Percentiles rank a stretch among this genome's conserved stretches.
Evolutionary conservation across 257 asterid genomes (phyloP).

Genomic region (Handroanthus guayacan): DNA sequence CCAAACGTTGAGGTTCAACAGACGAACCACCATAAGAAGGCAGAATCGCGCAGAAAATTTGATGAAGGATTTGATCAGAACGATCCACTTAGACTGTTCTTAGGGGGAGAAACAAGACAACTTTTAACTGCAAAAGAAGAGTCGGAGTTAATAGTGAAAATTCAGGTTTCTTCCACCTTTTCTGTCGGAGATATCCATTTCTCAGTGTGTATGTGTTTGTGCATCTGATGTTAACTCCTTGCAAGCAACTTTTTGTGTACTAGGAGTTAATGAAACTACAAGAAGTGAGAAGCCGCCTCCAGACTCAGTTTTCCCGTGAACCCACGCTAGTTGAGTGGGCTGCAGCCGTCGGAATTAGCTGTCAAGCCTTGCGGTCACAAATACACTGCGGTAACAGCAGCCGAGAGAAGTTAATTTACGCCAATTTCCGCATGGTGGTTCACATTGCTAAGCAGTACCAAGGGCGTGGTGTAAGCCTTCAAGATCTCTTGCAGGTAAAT

Average conservation of each 20-base stretch:
- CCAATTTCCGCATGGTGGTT: conserved; percentile 40
- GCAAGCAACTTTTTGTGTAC: conserved; percentile 2
- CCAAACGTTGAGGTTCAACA: too few relatives aligned
- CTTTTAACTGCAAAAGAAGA: conserved; percentile 61
- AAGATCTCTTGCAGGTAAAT: too few relatives aligned
- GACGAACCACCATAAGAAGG: too few relatives aligned
- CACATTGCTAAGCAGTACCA: too few relatives aligned
- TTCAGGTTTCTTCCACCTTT: conserved; percentile 50
- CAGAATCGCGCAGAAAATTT: conserved; percentile 16
- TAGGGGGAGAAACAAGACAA: conserved; percentile 53
- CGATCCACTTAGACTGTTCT: conserved; percentile 49
- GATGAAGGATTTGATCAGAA: conserved; percentile 44
- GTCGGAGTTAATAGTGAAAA: conserved; percentile 32
- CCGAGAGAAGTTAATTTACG: conserved; percentile 63
- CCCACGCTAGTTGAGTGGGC: conserved; percentile 48
- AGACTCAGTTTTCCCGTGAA: conserved; percentile 42
- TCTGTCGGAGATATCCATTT: neutral
- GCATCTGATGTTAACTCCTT: neutral
- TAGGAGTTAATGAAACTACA: conserved; percentile 35
- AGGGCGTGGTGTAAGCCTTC: too few relatives aligned
- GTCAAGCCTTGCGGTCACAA: too few relatives aligned
- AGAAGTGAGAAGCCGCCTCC: conserved; percentile 49
- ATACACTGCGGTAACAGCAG: conserved; percentile 50
- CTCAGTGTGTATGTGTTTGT: neutral
- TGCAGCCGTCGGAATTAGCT: conserved; percentile 47